These are phyloP conservation scores for Hanseniaspora sp. DNA, from an alignment of 1,139 yeast genomes.

Conservation along the genomic window DNA sequence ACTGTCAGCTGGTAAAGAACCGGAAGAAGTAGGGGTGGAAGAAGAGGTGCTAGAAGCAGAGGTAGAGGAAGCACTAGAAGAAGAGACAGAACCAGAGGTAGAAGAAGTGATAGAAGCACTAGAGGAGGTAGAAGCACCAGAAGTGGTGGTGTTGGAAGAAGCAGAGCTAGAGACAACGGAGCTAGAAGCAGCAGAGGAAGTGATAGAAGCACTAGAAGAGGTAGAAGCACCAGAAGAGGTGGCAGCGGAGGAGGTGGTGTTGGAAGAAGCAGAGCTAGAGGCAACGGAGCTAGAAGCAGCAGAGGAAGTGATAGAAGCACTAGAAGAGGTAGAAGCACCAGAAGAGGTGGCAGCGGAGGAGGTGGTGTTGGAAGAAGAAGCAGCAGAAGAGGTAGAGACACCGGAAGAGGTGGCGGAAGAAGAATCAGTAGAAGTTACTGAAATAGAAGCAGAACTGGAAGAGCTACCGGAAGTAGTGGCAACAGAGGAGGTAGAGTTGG, in stretches of 20 bases:
- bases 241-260: constrained; percentile 15
- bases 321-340: constrained; percentile 20
- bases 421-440: too few species aligned
- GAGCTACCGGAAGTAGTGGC: constrained; percentile 18
- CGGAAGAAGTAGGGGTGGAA: constrained; percentile 8
- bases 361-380: constrained; percentile 13
- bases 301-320: constrained; percentile 19
- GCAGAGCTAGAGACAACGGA: too few species aligned
- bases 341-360: constrained; percentile 18
- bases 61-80: constrained; percentile 15
- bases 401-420: not conserved
- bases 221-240: constrained; percentile 20
- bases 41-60: constrained; percentile 19
- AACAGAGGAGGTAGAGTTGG: not conserved
- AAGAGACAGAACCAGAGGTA: too few species aligned
- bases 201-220: constrained; percentile 14
- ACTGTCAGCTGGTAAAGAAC: not conserved
- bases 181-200: not conserved
- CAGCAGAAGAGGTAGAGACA: constrained; percentile 15
- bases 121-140: constrained; percentile 20
- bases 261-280: constrained; percentile 24
- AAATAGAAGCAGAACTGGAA: constrained; percentile 18
- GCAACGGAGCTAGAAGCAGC: constrained; percentile 19
- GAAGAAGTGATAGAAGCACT: constrained; percentile 12
- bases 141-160: constrained; percentile 14